Percentiles rank a stretch among this genome's conserved stretches.
Evolutionary conservation across 2,329 filamentous ascomycete species (phyloP).

Genomic region (Dryadomyces quercivorus): DNA sequence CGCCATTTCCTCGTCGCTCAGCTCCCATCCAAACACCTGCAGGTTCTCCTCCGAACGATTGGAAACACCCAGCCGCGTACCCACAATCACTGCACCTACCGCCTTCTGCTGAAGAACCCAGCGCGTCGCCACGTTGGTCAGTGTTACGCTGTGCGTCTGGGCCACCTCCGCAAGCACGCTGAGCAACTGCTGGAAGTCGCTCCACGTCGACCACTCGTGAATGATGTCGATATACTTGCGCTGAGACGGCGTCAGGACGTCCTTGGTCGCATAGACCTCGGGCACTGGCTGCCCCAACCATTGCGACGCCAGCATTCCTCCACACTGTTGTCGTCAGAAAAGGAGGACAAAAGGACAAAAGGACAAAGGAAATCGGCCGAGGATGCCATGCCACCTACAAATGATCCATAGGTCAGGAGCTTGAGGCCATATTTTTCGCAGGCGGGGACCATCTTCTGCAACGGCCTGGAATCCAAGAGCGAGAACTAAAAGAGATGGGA

Average conservation of each 20-base stretch:
- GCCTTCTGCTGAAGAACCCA: constrained; percentile 21
- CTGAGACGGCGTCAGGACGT: constrained; percentile 22
- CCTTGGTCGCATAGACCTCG: constrained; percentile 19
- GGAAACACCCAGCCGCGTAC: constrained; percentile 19
- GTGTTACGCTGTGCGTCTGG: constrained; percentile 15
- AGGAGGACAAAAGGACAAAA: not conserved
- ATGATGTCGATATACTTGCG: constrained; percentile 24
- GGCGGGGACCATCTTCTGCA: constrained; percentile 16
- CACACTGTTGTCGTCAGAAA: constrained; percentile 14
- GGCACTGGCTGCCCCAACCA: constrained; percentile 21
- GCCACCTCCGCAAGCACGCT: constrained; percentile 13
- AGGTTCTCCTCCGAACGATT: constrained; percentile 18
- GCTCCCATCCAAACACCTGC: constrained; percentile 14
- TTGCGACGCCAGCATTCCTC: constrained; percentile 21
- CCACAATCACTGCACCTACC: constrained; percentile 23
- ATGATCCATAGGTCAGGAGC: constrained; percentile 21
- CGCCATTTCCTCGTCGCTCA: constrained; percentile 15
- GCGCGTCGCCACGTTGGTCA: constrained; percentile 20
- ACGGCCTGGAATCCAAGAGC: constrained; percentile 20
- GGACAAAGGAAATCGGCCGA: not conserved
- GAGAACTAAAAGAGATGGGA: constrained; percentile 17
- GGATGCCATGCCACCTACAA: constrained; percentile 15
- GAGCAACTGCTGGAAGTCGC: constrained; percentile 19
- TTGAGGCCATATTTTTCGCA: constrained; percentile 19
- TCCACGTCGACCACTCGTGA: constrained; percentile 18